These are phyloP conservation scores for Raphanus hybrid DNA, from an alignment of 441 rosid species.

Conservation along the genomic window DNA sequence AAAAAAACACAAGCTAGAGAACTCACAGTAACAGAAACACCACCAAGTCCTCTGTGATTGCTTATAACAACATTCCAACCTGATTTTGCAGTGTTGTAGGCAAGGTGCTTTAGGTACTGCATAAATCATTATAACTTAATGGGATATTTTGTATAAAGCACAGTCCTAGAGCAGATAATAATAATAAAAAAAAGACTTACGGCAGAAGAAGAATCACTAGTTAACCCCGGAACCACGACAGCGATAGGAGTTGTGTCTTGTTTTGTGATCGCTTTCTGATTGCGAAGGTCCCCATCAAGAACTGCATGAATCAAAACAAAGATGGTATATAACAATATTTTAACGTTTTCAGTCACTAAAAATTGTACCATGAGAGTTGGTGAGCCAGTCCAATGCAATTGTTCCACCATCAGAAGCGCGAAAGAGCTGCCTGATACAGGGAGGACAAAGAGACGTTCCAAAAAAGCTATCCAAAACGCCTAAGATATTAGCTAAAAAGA, in stretches of 20 bases:
- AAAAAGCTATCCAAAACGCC: background rate
- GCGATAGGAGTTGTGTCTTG: slow-evolving; percentile 72
- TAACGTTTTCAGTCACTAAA: background rate
- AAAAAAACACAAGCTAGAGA: background rate
- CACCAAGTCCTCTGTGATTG: slow-evolving; percentile 89
- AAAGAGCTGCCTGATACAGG: slow-evolving; percentile 58
- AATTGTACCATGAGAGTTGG: slow-evolving; percentile 55
- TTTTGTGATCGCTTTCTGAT: slow-evolving; percentile 43
- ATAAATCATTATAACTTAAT: background rate
- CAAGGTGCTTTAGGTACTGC: slow-evolving; percentile 80
- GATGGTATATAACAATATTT: background rate
- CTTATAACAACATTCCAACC: slow-evolving; percentile 89
- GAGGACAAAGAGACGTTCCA: background rate
- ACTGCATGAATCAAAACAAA: slow-evolving; percentile 43
- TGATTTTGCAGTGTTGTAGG: slow-evolving; percentile 54
- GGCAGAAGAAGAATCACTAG: slow-evolving; percentile 79
- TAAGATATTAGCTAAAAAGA: background rate
- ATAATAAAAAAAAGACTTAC: slow-evolving; percentile 47
- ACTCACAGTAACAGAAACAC: slow-evolving; percentile 85
- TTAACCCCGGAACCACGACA: slow-evolving; percentile 78
- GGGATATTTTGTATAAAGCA: background rate
- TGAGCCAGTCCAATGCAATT: slow-evolving; percentile 75
- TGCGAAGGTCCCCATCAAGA: slow-evolving; percentile 39
- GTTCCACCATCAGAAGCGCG: slow-evolving; percentile 62
- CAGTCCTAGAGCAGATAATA: background rate